Conservation (phyloP, 1,139 yeast species). For the Candida glucosophila region DNA sequence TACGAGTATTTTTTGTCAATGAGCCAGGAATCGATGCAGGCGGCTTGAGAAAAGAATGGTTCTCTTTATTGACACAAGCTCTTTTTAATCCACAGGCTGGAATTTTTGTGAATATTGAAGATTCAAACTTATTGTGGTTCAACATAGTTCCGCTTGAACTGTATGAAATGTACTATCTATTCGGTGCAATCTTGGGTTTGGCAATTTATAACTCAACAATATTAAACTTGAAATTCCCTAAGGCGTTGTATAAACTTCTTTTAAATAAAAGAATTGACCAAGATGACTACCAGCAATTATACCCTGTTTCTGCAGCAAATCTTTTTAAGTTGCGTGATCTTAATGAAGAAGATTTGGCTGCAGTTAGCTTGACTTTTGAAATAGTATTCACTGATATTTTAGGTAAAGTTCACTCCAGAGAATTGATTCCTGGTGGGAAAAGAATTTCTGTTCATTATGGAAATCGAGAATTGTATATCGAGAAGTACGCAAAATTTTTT, state of each 20-base stretch:
- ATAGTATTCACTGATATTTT: constrained; percentile 30
- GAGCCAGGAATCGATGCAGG: constrained; percentile 97
- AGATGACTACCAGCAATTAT: constrained; percentile 57
- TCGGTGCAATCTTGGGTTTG: constrained; percentile 81
- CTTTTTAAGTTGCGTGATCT: constrained; percentile 46
- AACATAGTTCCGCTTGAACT: constrained; percentile 37
- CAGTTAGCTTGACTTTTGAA: constrained; percentile 28
- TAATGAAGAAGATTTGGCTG: constrained; percentile 17
- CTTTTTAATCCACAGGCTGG: constrained; percentile 63
- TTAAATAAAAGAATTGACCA: constrained; percentile 47
- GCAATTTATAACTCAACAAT: constrained; percentile 89
- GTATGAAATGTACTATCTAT: constrained; percentile 55
- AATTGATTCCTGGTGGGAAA: constrained; percentile 52
- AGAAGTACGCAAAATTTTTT: constrained; percentile 51
- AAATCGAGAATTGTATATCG: constrained; percentile 55
- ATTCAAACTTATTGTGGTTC: constrained; percentile 74
- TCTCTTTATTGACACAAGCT: constrained; percentile 58
- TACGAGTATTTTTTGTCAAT: constrained; percentile 68
- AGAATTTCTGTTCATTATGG: constrained; percentile 40
- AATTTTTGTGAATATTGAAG: constrained; percentile 53
- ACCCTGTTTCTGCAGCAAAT: constrained; percentile 58
- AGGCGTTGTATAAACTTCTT: constrained; percentile 66
- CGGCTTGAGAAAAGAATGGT: constrained; percentile 92
- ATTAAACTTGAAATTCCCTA: constrained; percentile 69
- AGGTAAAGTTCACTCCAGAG: constrained; percentile 31